A percentile compares a stretch with the other conserved stretches of the same genome.
phyloP scores from a whole-genome alignment of 1,284 basidiomycete genomes.

The Veloboletus limbatus region DNA sequence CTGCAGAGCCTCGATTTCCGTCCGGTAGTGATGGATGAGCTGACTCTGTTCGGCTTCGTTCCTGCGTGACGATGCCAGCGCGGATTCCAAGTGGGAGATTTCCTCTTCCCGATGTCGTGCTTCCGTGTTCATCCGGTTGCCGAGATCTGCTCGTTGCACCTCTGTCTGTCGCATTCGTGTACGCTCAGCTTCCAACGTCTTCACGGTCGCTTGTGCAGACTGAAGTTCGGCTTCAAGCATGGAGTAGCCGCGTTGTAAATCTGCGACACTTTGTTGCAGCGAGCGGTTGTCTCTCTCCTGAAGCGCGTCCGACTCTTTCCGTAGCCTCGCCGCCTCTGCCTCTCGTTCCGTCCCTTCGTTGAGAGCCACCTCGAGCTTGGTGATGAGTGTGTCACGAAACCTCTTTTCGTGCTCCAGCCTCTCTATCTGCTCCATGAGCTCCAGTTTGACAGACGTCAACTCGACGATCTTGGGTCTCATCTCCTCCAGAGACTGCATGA shows the following conservation, averaged over 20 bases:
- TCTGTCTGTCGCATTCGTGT: conserved; percentile 52
- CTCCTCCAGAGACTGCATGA: conserved; percentile 77
- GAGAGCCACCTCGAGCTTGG: conserved; percentile 57
- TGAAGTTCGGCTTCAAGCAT: conserved; percentile 65
- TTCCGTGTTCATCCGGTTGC: conserved; percentile 28
- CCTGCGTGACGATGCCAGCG: conserved; percentile 26
- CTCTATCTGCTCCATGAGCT: conserved; percentile 62
- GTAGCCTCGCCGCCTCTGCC: conserved; percentile 43
- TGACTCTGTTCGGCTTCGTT: conserved; percentile 56
- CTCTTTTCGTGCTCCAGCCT: conserved; percentile 51
- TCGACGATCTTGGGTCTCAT: conserved; percentile 83
- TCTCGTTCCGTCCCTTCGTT: conserved; percentile 51
- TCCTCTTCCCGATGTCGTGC: conserved; percentile 50
- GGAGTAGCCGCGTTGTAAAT: conserved; percentile 60
- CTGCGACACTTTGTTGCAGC: conserved; percentile 47
- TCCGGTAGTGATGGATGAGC: conserved; percentile 58
- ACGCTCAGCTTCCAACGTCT: conserved; percentile 58
- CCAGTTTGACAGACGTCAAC: conserved; percentile 65
- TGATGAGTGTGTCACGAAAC: conserved; percentile 55
- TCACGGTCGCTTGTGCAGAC: conserved; percentile 46
- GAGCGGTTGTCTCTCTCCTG: conserved; percentile 51
- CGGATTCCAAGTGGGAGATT: conserved; percentile 38
- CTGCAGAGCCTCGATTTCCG: conserved; percentile 65
- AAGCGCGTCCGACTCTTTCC: conserved; percentile 40
- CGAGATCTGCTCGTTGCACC: conserved; percentile 41